A percentile compares a stretch with the other conserved stretches of the same genome.
phyloP scores from a whole-genome alignment of 169 alveolate genomes.

The Amoebophrya sp. region DNA sequence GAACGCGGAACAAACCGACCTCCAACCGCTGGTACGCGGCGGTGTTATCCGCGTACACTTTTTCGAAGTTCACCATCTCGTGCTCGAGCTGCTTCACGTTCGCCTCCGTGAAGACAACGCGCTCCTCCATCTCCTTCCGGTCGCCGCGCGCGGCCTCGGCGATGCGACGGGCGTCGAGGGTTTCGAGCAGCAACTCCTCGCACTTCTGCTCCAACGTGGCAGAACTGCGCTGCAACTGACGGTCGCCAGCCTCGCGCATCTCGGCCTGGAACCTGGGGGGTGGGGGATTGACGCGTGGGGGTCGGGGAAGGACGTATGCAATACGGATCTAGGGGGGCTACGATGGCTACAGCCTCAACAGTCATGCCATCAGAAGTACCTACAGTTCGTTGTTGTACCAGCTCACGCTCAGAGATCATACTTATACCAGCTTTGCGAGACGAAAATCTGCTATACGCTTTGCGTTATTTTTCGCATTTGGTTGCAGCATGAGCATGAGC shows the following conservation, averaged over 20 bases:
- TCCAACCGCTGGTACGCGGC: background rate
- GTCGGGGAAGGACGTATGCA: too few species aligned
- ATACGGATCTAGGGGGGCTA: too few species aligned
- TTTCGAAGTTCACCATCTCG: background rate
- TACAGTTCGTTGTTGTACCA: too few species aligned
- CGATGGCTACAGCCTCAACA: too few species aligned
- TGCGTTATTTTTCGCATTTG: too few species aligned
- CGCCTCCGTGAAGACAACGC: background rate
- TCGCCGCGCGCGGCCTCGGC: background rate
- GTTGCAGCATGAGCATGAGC: too few species aligned
- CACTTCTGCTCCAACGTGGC: background rate
- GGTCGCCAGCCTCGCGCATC: background rate
- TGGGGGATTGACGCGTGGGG: too few species aligned
- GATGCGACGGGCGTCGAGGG: background rate
- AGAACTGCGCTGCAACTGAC: background rate
- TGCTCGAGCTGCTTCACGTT: background rate
- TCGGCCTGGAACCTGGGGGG: background rate
- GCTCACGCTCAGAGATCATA: too few species aligned
- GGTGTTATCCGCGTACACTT: background rate
- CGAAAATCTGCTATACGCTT: too few species aligned
- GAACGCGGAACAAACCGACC: background rate
- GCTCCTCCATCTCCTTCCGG: background rate
- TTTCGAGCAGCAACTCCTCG: background rate
- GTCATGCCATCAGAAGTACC: too few species aligned
- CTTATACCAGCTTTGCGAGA: too few species aligned